Percentiles rank a stretch among this genome's conserved stretches.
Evolutionary conservation across 202 grass and related monocot species (phyloP).

Genomic region (Schoenoplectus triqueter): DNA sequence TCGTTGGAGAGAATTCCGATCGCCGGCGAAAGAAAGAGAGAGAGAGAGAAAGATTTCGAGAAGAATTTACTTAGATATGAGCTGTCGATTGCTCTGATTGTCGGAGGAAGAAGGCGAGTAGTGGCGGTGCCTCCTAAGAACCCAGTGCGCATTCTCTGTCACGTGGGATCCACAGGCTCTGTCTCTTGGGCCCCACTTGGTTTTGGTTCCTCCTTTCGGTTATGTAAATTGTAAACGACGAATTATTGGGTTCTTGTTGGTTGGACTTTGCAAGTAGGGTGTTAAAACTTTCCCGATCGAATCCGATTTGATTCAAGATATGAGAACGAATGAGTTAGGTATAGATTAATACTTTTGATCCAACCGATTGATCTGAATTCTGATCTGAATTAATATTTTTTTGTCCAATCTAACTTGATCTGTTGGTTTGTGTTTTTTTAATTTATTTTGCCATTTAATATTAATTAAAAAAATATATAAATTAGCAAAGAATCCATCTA

Average conservation of each 20-base stretch:
- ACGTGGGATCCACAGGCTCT: not conserved
- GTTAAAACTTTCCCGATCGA: too few species aligned
- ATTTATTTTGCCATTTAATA: too few species aligned
- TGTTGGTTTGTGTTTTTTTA: too few species aligned
- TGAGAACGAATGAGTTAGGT: too few species aligned
- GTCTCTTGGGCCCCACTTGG: not conserved
- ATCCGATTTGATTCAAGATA: too few species aligned
- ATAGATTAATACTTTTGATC: too few species aligned
- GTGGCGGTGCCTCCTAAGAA: constrained; percentile 1
- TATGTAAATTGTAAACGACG: not conserved
- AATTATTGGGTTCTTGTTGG: not conserved
- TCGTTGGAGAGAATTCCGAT: constrained; percentile 48
- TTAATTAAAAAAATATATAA: too few species aligned
- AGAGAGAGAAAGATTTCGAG: constrained; percentile 48
- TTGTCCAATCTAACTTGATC: too few species aligned
- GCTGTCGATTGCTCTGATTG: constrained; percentile 10
- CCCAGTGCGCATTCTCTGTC: not conserved
- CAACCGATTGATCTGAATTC: too few species aligned
- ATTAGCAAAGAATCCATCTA: too few species aligned
- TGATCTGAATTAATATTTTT: too few species aligned
- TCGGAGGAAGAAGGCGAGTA: not conserved
- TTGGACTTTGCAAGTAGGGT: too few species aligned
- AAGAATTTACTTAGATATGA: not conserved
- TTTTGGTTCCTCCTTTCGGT: not conserved
- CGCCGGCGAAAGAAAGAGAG: constrained; percentile 54